Evolutionary conservation across 208 protist genomes (phyloP).

Genomic region (Histomonas meleagridis): DNA sequence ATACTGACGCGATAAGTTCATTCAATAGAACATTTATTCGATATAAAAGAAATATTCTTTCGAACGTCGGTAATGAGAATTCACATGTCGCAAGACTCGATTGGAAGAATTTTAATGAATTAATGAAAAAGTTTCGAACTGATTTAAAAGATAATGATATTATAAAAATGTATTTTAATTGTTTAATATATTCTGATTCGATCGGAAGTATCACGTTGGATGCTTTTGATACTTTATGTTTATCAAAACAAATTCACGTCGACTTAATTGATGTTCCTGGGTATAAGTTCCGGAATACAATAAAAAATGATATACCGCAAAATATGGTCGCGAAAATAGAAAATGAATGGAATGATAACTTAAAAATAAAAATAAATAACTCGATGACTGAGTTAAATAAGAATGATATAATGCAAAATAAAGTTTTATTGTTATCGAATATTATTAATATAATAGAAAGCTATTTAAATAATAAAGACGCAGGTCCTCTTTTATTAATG

Average conservation of each 20-base stretch:
- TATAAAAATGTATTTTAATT: background rate
- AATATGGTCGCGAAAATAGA: background rate
- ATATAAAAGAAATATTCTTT: background rate
- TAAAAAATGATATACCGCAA: background rate
- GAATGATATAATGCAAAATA: background rate
- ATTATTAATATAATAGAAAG: background rate
- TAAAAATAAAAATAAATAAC: background rate
- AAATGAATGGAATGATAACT: background rate
- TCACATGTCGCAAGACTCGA: background rate
- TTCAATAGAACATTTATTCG: background rate
- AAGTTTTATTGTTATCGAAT: background rate
- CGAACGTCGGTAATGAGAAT: background rate
- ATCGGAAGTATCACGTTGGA: background rate
- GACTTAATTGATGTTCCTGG: background rate
- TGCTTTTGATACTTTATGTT: constrained; percentile 25
- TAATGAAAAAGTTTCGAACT: background rate
- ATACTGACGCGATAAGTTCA: background rate
- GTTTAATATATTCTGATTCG: background rate
- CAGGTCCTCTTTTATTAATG: background rate
- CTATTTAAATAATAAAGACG: background rate
- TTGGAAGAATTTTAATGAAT: background rate
- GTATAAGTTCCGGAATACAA: background rate
- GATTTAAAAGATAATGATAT: background rate
- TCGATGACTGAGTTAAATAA: constrained; percentile 8
- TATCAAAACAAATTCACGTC: background rate